Base-by-base conservation (phyloP, 2,329 filamentous ascomycete genomes). In the Fusarium zealandicum region DNA sequence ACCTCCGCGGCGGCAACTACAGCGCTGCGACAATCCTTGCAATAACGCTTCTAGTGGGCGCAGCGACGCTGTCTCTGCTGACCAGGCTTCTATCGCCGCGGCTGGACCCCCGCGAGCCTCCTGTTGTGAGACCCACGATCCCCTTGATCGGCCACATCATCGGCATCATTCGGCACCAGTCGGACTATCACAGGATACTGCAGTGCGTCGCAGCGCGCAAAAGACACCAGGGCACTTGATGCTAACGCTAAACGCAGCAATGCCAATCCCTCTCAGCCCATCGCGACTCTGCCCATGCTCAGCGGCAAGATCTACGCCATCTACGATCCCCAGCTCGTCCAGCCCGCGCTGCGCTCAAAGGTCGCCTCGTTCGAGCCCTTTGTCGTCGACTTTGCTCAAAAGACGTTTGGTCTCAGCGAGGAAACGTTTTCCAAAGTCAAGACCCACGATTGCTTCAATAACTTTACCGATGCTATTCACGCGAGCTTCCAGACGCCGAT, bases 141-240 rank as follows among this genome's bases (percentile, higher is more conserved):
- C 79, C 79, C 1, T 67, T 76, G 25, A 57, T 81, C 33, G 79
- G 79, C 2, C 79, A 82, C 56, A 69, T 80, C 16, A 63, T 81
- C 22, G 75, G 75, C 8, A 69, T 80, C 59, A 56, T 79, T 32
- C 61, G 67, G 37, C 65, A 71, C 41, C 70, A 73, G 40, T 64
- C 70, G 30, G 63, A 68, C 42, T 80, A 79, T 48, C 67, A 73
- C 44, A 57, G 64, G 14, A 71, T 66, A 18, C 37, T 80, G 9
- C 72, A 75, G 76, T 79, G 60, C 22, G 67, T 63, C 25, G 13
- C 20, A 14, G n/a, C n/a, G n/a, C n/a, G n/a, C n/a, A n/a, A n/a
- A n/a, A n/a, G n/a, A n/a, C n/a, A n/a, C n/a, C n/a, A n/a, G n/a
- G n/a, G n/a, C n/a, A n/a, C n/a, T n/a, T n/a, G n/a, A n/a, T 20